phyloP scores from a whole-genome alignment of 768 basidiomycete species.

The Termitomyces sp. region DNA sequence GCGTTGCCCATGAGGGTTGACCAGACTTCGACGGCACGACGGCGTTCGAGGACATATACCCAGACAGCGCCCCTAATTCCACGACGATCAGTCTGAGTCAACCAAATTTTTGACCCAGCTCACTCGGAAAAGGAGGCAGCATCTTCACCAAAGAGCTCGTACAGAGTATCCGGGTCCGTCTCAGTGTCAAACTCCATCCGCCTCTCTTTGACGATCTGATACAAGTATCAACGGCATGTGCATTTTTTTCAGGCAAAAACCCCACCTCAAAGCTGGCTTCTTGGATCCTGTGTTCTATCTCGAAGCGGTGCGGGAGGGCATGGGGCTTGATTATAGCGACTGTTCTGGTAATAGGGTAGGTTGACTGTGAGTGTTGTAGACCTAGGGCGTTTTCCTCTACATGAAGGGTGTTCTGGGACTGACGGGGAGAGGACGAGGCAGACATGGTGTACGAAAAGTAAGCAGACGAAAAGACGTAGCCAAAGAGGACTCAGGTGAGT shows the following conservation, averaged over 20 bases:
- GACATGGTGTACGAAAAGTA: slow-evolving; percentile 13
- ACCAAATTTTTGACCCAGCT: slow-evolving; percentile 22
- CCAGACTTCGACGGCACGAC: slow-evolving; percentile 79
- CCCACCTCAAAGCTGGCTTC: slow-evolving; percentile 81
- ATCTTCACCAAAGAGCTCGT: slow-evolving; percentile 79
- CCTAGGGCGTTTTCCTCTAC: slow-evolving; percentile 15
- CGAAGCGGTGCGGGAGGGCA: slow-evolving; percentile 69
- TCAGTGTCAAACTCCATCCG: slow-evolving; percentile 89
- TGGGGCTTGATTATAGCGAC: slow-evolving; percentile 84
- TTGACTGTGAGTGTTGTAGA: slow-evolving; percentile 15
- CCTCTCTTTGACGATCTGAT: slow-evolving; percentile 79
- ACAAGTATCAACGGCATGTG: slow-evolving; percentile 13
- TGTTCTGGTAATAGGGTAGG: slow-evolving; percentile 48
- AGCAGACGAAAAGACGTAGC: neutral
- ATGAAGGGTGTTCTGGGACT: slow-evolving; percentile 23
- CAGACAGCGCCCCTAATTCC: slow-evolving; percentile 74
- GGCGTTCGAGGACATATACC: slow-evolving; percentile 86
- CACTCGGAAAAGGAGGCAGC: slow-evolving; percentile 73
- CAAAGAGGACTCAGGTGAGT: neutral
- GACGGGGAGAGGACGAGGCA: slow-evolving; percentile 18
- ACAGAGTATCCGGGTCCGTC: slow-evolving; percentile 74
- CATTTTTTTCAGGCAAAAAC: slow-evolving; percentile 14
- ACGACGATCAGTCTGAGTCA: slow-evolving; percentile 1
- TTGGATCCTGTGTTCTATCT: slow-evolving; percentile 76
- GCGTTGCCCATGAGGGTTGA: slow-evolving; percentile 69